Evolutionary conservation across 1,139 yeast species (phyloP).

Genomic region (Nakaseomyces bracarensis): DNA sequence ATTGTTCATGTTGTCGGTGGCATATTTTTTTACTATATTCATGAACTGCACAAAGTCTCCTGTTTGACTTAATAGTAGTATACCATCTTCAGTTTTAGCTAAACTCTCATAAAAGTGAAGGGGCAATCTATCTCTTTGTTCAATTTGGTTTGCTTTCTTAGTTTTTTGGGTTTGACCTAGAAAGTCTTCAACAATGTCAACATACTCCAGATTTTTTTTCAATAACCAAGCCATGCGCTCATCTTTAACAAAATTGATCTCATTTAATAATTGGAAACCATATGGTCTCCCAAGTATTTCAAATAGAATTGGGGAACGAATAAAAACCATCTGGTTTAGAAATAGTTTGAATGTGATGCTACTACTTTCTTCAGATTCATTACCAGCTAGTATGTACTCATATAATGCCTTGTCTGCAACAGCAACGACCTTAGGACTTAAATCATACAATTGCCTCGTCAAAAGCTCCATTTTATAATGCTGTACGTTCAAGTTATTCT

Average conservation of each 20-base stretch:
- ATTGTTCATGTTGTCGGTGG: conserved; percentile 17
- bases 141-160: conserved; percentile 4
- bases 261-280: conserved; percentile 48
- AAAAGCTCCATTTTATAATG: conserved; percentile 41
- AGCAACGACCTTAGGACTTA: conserved; percentile 47
- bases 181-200: conserved; percentile 41
- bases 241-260: conserved; percentile 44
- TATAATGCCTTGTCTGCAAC: conserved; percentile 49
- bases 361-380: conserved; percentile 26
- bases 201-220: conserved; percentile 47
- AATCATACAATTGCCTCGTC: conserved; percentile 65
- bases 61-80: conserved; percentile 40
- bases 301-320: conserved; percentile 38
- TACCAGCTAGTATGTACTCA: conserved; percentile 35
- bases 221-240: conserved; percentile 54
- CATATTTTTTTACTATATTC: conserved; percentile 35
- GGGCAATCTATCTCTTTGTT: conserved; percentile 35
- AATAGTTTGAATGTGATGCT: conserved; percentile 23
- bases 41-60: conserved; percentile 43
- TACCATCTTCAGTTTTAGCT: conserved; percentile 76
- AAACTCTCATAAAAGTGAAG: conserved; percentile 73
- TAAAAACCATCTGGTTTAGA: conserved; percentile 31
- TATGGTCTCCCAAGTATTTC: conserved; percentile 46
- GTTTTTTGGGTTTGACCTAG: conserved; percentile 15
- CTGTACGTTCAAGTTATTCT: conserved; percentile 17